These are phyloP conservation scores for Eucalyptus marginata DNA, from an alignment of 345 rosid genomes.

Conservation along the genomic window DNA sequence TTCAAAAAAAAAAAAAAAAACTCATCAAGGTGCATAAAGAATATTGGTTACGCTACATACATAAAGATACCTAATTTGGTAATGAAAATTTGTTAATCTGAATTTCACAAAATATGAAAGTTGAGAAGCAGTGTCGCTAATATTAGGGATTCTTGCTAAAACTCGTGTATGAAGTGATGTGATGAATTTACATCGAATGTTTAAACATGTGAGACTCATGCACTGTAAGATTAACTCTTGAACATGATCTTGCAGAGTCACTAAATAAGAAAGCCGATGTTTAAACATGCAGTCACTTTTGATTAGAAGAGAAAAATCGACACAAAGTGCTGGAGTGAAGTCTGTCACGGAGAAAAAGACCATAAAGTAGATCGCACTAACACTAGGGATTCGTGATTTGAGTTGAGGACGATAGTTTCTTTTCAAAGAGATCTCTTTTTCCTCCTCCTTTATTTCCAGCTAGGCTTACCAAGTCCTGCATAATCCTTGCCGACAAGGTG, in stretches of 20 bases:
- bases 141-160: background rate
- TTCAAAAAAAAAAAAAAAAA: background rate
- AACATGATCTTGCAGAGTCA: background rate
- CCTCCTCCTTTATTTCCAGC: background rate
- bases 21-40: background rate
- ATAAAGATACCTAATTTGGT: background rate
- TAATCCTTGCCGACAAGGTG: background rate
- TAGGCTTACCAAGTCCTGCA: background rate
- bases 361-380: background rate
- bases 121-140: fast-evolving
- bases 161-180: background rate
- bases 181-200: background rate
- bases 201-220: background rate
- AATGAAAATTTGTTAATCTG: background rate
- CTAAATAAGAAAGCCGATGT: background rate
- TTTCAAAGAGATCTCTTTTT: background rate
- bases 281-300: background rate
- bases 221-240: background rate
- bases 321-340: background rate
- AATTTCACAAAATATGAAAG: background rate
- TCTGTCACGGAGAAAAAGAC: background rate
- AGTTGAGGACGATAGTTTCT: background rate
- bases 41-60: fast-evolving
- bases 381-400: background rate
- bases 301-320: background rate